Evolutionary conservation across 2,329 filamentous ascomycete genomes (phyloP), one percentile per base, ranked within the genome.

Genomic region (Fusarium hostae): DNA sequence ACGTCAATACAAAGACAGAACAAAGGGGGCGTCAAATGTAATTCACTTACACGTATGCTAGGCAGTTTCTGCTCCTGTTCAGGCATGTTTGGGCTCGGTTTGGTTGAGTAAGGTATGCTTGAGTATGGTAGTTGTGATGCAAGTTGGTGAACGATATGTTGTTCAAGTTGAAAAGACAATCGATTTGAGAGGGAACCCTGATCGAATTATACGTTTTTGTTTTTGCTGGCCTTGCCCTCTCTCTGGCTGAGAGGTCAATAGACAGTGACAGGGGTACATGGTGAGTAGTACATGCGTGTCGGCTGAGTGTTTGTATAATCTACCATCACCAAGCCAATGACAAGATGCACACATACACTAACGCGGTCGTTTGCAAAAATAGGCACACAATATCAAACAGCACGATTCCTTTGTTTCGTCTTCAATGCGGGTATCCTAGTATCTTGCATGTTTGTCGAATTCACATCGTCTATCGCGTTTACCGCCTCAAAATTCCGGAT

Each of bases 401-500:
- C 16, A 51, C 11, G 8, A 40, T 40, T 34, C 47, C 24, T 61
- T 11, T 37, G 24, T 34, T 43, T 54, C 48, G 32, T 12, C 24
- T 30, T 34, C 39, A 51, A 35, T 35, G 28, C 50, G 70, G 70
- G 70, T 72, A 72, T 72, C 57, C 61, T 72, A 59, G n/a, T 54
- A 24, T 55, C 22, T 43, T 59, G 44, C 44, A 50, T n/a, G 37
- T 58, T 54, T 45, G 32, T 59, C 22, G 40, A 40, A 54, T 50
- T 65, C 47, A 41, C 22, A 57, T 56, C n/a, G 26, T 45, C 26
- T 26, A n/a, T 20, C 24, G 43, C 26, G 34, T 30, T 40, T 45
- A n/a, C 16, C 10, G 9, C 10, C 51, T 76, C 58, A 76, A 76
- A 15, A 50, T 62, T 22, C 63, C 66, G 2, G 78, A 79, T 8